phyloP scores from a whole-genome alignment of 371 early-diverging fungal species.

The Fennellomyces sp. region DNA sequence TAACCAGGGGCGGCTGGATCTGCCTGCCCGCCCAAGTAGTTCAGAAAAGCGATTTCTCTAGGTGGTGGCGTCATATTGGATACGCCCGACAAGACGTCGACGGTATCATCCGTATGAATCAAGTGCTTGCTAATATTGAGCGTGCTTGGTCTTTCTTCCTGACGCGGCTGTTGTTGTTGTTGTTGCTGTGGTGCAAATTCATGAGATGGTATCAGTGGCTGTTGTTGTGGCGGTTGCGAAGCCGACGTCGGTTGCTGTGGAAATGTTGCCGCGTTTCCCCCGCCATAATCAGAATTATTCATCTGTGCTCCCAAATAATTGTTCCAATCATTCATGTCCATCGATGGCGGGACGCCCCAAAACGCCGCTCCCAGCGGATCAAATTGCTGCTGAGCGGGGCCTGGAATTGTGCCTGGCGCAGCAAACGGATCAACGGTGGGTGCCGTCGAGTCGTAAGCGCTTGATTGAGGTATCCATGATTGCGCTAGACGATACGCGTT shows the following conservation, averaged over 20 bases:
- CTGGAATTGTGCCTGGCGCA: slow-evolving; percentile 27
- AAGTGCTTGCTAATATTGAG: neutral
- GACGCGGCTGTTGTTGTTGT: neutral
- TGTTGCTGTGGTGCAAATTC: slow-evolving; percentile 16
- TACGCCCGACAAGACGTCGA: neutral
- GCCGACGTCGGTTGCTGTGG: neutral
- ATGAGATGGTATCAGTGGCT: slow-evolving; percentile 11
- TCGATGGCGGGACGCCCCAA: slow-evolving; percentile 30
- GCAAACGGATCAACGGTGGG: slow-evolving; percentile 33
- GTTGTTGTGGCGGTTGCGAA: neutral
- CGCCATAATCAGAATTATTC: neutral
- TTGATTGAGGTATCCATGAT: neutral
- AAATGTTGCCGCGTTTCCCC: neutral
- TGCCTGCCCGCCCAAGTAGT: neutral
- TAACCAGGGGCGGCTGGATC: neutral
- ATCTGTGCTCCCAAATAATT: slow-evolving; percentile 18
- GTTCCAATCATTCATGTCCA: slow-evolving; percentile 33
- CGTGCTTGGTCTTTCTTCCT: neutral
- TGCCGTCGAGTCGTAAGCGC: slow-evolving; percentile 4
- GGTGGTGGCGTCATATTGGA: neutral
- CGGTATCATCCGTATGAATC: slow-evolving; percentile 1
- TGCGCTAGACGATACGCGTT: neutral
- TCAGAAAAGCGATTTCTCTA: neutral
- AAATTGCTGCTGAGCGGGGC: slow-evolving; percentile 17
- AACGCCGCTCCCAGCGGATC: slow-evolving; percentile 28